Evolutionary conservation across 345 rosid species (phyloP), one percentile per base, ranked within the genome.

Genomic region (Rubroshorea leprosula): DNA sequence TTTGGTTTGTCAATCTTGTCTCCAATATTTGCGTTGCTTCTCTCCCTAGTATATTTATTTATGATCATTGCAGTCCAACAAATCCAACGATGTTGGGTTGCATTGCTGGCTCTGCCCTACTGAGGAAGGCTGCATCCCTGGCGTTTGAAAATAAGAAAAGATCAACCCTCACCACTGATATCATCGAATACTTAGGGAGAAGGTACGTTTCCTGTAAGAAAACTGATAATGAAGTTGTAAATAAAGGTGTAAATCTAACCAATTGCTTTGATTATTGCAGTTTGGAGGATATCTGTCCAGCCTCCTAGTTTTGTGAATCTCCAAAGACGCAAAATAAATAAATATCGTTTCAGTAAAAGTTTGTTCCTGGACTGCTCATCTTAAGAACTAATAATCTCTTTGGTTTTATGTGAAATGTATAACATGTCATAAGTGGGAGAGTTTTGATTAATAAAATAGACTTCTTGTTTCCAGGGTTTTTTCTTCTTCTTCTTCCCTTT

Each of bases 41-140:
- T 23, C 50, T 22, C 35, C 15, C 18, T 26, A 41, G 48, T 13
- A 6, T 35, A 6, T 13, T 35, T 6, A 54, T 18, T 0, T 5
- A 23, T 0, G 12, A 23, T 57, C 22, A 38, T 45, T 63, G 22
- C 68, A 48, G 55, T 21, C 20, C 27, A n/a, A 19, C 57, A 65
- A 89, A 70, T 69, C 97, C 97, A n/a, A 77, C 82, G 0, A 56
- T 93, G 55, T 67, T 83, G 67, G 97, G 91, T n/a, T 89, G 96
- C 83, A 80, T 87, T 57, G 97, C 96, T 35, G 99, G 82, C 22
- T 87, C 91, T 60, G 82, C 84, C 66, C 63, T 93, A n/a, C 49
- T 89, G 70, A 84, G 99, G 75, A 93, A 80, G 72, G 97, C 96
- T 0, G 96, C 99, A 44, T 70, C 80, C 58, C 76, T 77, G 29